These are phyloP conservation scores for Artomyces pyxidatus DNA, from an alignment of 768 basidiomycete genomes.

Conservation along the genomic window DNA sequence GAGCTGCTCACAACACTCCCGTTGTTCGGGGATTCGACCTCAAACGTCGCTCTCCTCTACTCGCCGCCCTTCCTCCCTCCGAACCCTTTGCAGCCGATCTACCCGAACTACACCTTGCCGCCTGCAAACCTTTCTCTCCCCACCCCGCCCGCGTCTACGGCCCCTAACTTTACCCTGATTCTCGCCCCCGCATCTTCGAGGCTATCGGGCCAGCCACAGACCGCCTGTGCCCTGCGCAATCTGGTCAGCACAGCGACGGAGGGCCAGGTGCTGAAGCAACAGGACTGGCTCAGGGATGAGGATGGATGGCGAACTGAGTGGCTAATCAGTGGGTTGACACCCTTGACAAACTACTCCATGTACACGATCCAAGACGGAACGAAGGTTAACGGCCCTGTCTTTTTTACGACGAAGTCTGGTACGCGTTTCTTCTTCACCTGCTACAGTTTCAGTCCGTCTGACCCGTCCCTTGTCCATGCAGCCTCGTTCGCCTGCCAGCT, in stretches of 20 bases:
- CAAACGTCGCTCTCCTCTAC: constrained; percentile 65
- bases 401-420: constrained; percentile 72
- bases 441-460: neutral
- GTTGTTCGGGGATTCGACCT: constrained; percentile 65
- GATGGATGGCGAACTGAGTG: constrained; percentile 66
- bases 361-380: constrained; percentile 51
- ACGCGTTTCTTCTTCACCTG: neutral
- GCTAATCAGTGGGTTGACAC: constrained; percentile 47
- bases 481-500: constrained; percentile 65
- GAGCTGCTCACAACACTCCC: constrained; percentile 35
- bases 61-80: constrained; percentile 45
- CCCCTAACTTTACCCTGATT: constrained; percentile 47
- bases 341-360: constrained; percentile 72
- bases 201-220: constrained; percentile 39
- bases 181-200: constrained; percentile 40
- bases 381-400: constrained; percentile 59
- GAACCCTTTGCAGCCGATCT: constrained; percentile 33
- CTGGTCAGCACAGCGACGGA: constrained; percentile 17
- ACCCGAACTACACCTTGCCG: constrained; percentile 73
- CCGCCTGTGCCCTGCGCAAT: constrained; percentile 49
- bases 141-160: constrained; percentile 27
- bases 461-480: constrained; percentile 16
- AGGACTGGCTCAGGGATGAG: constrained; percentile 47
- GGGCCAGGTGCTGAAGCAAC: constrained; percentile 30
- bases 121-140: constrained; percentile 43